Base-by-base conservation (phyloP, 192 early-diverging fungal genomes). In the Coemansia sp. region DNA sequence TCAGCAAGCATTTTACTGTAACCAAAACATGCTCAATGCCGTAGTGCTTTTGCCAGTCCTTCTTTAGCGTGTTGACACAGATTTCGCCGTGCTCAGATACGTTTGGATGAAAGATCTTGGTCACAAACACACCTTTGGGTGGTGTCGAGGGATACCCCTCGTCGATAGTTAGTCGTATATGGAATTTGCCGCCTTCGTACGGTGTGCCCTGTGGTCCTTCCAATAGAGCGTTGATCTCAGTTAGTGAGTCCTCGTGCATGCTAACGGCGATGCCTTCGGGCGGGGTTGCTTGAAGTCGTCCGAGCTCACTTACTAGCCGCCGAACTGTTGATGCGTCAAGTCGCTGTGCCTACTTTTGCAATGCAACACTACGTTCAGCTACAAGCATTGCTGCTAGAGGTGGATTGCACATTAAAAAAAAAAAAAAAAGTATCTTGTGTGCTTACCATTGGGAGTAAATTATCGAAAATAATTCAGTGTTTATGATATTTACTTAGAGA, bases 31-130 rank as follows among this genome's bases (percentile, higher is more conserved):
- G 91, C 27, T 77, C 82, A 15, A 98, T 87, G 0, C 94, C 92
- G 9, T 94, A 85, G 50, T 93, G 90, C 39, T 87, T 86, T 59
- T 94, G 94, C 96, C 96, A 98, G 76, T 98, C 96, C 74, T 93
- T 95, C 67, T 98, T 98, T 29, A 98, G 85, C 11, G 95, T 95
- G 73, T 90, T 95, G 48, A 98, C 95, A 76, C 96, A 98, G 68
- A 98, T 93, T 68, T 97, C 95, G 23, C 96, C 96, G 25, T 78
- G 71, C 45, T 87, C 77, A 1, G 94, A 91, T 0, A 98, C 94
- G 72, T 98, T 98, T 6, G 96, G 96, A 75, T 98, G 96, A 74
- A 98, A 98, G 14, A 98, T 96, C 73, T 95, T 97, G 42, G 96
- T 98, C 11, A 90, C 55, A 80, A 98, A 97, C 71, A 75, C 78